A percentile compares a stretch with the other conserved stretches of the same genome.
phyloP scores from a whole-genome alignment of 352 stramenopile genomes.

The Achlya hypogyna region DNA sequence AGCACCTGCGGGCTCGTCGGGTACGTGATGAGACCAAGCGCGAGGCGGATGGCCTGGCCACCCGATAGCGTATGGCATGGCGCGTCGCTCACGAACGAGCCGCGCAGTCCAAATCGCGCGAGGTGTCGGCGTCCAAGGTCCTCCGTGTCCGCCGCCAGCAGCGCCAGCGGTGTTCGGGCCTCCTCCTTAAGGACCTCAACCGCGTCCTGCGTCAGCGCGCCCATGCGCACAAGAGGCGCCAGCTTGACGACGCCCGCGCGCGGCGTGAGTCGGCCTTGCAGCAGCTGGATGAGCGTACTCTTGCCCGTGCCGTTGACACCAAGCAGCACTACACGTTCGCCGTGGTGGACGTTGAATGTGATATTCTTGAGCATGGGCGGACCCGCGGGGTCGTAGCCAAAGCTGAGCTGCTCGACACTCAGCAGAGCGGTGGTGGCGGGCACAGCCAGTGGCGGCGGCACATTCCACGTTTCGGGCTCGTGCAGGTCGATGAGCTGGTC shows the following conservation, averaged over 20 bases:
- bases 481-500: slow-evolving; percentile 51
- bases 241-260: slow-evolving; percentile 34
- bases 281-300: slow-evolving; percentile 91
- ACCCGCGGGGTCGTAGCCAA: slow-evolving; percentile 28
- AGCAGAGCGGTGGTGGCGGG: slow-evolving; percentile 35
- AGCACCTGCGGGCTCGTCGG: slow-evolving; percentile 74
- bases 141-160: slow-evolving; percentile 28
- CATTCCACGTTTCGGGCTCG: slow-evolving; percentile 24
- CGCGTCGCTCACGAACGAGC: not conserved
- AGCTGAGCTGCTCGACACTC: slow-evolving; percentile 39
- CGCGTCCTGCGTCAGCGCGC: slow-evolving; percentile 53
- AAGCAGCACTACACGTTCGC: slow-evolving; percentile 78
- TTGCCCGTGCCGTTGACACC: slow-evolving; percentile 82
- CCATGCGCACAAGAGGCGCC: slow-evolving; percentile 39
- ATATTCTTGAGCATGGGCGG: slow-evolving; percentile 45
- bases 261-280: slow-evolving; percentile 68
- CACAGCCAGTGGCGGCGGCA: not conserved
- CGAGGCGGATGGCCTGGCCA: slow-evolving; percentile 3
- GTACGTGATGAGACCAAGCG: slow-evolving; percentile 27
- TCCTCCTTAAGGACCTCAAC: slow-evolving; percentile 50
- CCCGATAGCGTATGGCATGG: not conserved
- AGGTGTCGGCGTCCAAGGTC: slow-evolving; percentile 28
- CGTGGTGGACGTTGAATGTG: slow-evolving; percentile 66
- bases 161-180: slow-evolving; percentile 37
- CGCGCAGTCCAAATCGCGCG: slow-evolving; percentile 33